Conservation (phyloP, 176 grass and related monocot genomes). For the Alloteropsis semialata region DNA sequence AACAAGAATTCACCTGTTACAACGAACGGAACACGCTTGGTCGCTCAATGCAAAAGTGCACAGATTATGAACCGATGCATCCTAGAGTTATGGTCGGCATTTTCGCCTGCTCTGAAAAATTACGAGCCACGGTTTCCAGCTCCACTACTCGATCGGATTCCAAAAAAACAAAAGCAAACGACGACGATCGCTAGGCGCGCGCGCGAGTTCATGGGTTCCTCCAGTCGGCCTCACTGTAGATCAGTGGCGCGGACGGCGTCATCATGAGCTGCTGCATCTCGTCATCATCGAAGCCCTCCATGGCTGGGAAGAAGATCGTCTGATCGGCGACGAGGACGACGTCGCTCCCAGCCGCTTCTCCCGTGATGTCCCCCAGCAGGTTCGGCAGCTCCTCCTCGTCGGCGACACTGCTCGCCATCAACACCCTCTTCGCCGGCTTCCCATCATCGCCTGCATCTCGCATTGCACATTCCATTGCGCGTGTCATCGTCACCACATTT, state of each 20-base stretch:
- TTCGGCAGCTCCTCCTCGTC: neutral
- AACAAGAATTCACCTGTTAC: no score
- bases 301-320: neutral
- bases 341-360: conserved; percentile 16
- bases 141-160: no score
- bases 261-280: conserved; percentile 27
- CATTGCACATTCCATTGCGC: no score
- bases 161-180: no score
- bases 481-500: no score
- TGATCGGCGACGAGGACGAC: neutral
- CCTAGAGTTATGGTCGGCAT: no score
- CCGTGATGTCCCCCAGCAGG: neutral
- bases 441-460: neutral
- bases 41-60: no score
- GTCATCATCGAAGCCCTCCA: neutral
- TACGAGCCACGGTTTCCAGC: no score
- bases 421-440: neutral
- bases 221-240: neutral
- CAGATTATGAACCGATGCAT: no score
- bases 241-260: neutral
- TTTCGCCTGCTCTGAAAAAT: no score
- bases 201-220: neutral
- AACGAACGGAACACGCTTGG: no score
- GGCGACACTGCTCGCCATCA: neutral
- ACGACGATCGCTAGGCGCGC: neutral